These are phyloP conservation scores for Piromyces sp. DNA, from an alignment of 192 early-diverging fungal genomes.

Conservation along the genomic window DNA sequence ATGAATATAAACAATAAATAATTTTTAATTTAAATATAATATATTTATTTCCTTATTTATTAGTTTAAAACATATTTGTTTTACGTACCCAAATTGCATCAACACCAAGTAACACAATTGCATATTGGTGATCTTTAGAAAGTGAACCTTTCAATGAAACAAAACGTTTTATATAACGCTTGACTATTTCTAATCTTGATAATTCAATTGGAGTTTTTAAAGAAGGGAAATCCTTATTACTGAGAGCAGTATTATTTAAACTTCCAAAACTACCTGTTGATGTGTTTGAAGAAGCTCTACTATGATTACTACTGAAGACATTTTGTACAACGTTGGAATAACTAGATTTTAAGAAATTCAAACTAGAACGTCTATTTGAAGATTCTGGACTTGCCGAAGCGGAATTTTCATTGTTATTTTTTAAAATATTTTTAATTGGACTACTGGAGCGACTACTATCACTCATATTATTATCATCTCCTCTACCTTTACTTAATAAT, in stretches of 20 bases:
- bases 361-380: not conserved
- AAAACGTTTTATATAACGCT: not conserved
- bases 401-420: not conserved
- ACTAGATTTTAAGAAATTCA: not conserved
- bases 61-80: not conserved
- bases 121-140: not conserved
- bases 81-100: not conserved
- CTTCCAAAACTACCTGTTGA: not conserved
- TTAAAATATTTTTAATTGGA: not conserved
- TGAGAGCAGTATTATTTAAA: not conserved
- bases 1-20: too few species aligned
- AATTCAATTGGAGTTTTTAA: not conserved
- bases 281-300: not conserved
- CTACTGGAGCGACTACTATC: not conserved
- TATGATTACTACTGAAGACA: not conserved
- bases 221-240: not conserved
- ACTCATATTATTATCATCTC: not conserved
- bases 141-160: not conserved
- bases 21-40: too few species aligned
- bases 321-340: not conserved
- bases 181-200: not conserved
- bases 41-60: not conserved
- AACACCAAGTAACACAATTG: not conserved
- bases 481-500: not conserved
- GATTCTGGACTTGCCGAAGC: not conserved